Conservation (phyloP, 164 flowering plant species). For the Cinnamomum micranthum region DNA sequence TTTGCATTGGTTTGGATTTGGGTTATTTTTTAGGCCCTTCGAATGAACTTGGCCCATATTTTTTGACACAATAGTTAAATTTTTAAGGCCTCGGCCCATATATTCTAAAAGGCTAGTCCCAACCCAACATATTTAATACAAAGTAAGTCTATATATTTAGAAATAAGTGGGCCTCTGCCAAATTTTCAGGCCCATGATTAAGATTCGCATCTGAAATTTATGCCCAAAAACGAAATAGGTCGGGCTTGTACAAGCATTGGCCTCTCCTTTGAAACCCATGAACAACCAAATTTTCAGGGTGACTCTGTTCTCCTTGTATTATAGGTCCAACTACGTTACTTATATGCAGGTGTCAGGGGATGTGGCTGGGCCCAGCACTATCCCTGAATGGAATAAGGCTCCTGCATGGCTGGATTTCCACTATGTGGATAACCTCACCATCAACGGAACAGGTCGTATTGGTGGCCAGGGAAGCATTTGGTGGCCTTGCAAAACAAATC, state of each 20-base stretch:
- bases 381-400: neutral
- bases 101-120: neutral
- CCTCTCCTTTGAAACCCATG: too few relatives aligned
- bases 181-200: neutral
- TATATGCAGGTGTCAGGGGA: neutral
- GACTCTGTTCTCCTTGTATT: neutral
- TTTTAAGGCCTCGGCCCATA: neutral
- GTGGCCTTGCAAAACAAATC: neutral
- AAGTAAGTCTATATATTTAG: too few relatives aligned
- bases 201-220: too few relatives aligned
- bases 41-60: neutral
- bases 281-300: too few relatives aligned
- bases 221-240: too few relatives aligned
- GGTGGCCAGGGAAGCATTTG: constrained; percentile 2
- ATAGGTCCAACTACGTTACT: too few relatives aligned
- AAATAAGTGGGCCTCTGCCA: neutral
- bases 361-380: neutral
- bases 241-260: too few relatives aligned
- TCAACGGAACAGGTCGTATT: neutral
- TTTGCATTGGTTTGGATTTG: neutral
- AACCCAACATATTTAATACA: neutral
- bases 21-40: neutral
- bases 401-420: neutral
- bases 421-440: neutral
- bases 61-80: too few relatives aligned